Base-by-base conservation (phyloP, 345 rosid genomes). In the Barbarea vulgaris region DNA sequence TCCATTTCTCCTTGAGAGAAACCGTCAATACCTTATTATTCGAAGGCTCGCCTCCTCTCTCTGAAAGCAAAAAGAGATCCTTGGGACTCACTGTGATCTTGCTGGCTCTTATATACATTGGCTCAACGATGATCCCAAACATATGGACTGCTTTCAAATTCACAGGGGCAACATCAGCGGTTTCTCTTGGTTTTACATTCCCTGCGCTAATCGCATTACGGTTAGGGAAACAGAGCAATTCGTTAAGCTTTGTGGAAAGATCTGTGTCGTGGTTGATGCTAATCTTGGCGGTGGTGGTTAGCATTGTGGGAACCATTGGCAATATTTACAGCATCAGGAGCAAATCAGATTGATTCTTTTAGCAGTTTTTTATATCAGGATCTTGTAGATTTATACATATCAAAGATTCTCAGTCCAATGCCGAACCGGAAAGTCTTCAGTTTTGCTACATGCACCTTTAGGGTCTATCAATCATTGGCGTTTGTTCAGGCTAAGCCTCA, bases 111-210 rank as follows among this genome's bases (percentile, higher is more conserved):
- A 87, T 89, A 46, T 95, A 85, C 79, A 69, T 95, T 0, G 97
- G 93, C 39, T 95, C 99, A 6, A 90, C 97, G 11, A 84, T 89
- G 93, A 85, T 92, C 70, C 99, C 99, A 7, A 95, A 85, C 55
- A 95, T 95, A 75, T 95, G 99, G 99, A 90, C 91, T 0, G 99
- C 98, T 48, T 95, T 95, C 78, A 95, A 95, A 79, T 95, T 92
- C 77, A 95, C 99, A 1, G 99, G 99, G 28, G 98, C 99, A n/a
- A 95, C 99, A 34, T 84, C 97, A 17, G 99, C 99, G 9, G 96
- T 95, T 28, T 90, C 99, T 0, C 83, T 95, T 58, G 99, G 97
- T 65, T 95, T 92, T 64, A 95, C 85, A 31, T 95, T 95, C 77
- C 99, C 99, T 17, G 81, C 97, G 70, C 89, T 95, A 4, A 75